phyloP scores from a whole-genome alignment of 805 yeast species.

The Saturnispora ahearnii region DNA sequence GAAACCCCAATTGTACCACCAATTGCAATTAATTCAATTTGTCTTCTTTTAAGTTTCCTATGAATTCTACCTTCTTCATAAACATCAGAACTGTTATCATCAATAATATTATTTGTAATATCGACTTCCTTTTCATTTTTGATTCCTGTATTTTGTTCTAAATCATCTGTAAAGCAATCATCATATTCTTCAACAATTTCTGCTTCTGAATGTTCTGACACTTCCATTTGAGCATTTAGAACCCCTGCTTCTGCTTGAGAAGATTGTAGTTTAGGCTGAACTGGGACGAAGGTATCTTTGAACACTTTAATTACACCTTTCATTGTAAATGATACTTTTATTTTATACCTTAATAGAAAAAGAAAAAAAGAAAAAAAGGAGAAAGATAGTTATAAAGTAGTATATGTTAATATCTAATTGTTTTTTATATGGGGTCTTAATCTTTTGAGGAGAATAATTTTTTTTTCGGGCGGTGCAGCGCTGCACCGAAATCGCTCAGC shows the following conservation, averaged over 20 bases:
- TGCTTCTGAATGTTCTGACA: background rate
- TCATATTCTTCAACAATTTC: conserved; percentile 6
- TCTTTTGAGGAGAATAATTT: background rate
- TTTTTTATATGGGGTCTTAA: background rate
- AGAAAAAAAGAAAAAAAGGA: background rate
- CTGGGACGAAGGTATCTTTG: conserved; percentile 16
- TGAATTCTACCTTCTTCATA: conserved; percentile 15
- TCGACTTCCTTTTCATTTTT: background rate
- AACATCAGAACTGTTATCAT: background rate
- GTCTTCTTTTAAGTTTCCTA: conserved; percentile 45
- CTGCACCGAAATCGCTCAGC: background rate
- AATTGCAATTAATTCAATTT: conserved; percentile 66
- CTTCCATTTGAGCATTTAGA: conserved; percentile 11
- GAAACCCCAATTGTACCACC: conserved; percentile 45
- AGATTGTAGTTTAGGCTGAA: conserved; percentile 6
- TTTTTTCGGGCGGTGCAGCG: background rate
- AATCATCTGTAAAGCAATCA: conserved; percentile 12
- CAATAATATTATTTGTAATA: background rate
- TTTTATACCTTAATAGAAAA: background rate
- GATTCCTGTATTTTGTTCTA: conserved; percentile 1
- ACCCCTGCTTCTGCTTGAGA: conserved; percentile 1
- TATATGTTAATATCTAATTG: background rate
- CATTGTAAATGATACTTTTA: background rate
- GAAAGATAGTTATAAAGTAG: background rate
- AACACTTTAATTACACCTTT: background rate